A percentile compares a stretch with the other conserved stretches of the same genome.
Evolutionary conservation across 163 green algal genomes (phyloP).

Genomic region (Smithsoniella earleae): DNA sequence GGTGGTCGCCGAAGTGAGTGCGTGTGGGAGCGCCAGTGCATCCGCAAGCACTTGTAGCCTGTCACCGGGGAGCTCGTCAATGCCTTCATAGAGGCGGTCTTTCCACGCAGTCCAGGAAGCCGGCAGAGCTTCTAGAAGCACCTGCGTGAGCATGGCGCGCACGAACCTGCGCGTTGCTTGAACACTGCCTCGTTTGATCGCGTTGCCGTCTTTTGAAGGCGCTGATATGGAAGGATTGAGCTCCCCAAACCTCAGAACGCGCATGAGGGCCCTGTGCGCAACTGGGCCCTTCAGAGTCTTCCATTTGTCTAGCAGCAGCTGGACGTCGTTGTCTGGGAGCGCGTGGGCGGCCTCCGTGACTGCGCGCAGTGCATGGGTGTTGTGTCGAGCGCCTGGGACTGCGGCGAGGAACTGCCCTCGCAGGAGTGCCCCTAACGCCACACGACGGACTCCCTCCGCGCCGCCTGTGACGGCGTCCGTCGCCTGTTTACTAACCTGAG

Average conservation of each 20-base stretch:
- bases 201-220: too few relatives aligned
- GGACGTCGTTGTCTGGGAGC: neutral
- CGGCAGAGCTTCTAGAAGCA: constrained; percentile 6
- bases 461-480: too few relatives aligned
- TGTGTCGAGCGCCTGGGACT: neutral
- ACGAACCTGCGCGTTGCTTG: neutral
- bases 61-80: neutral
- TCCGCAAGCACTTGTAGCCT: neutral
- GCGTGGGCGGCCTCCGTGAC: neutral
- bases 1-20: neutral
- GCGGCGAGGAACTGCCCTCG: neutral
- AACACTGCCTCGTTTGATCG: neutral
- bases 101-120: constrained; percentile 3
- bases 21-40: neutral
- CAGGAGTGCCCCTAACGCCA: neutral
- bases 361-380: neutral
- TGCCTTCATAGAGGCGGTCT: neutral
- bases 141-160: constrained; percentile 9
- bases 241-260: neutral
- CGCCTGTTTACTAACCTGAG: too few relatives aligned
- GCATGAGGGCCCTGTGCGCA: neutral
- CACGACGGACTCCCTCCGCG: neutral
- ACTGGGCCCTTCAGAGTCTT: neutral
- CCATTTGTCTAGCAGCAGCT: neutral
- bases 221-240: too few relatives aligned